Base-by-base conservation (phyloP, 129 eudicot genomes). In the Rutidosis leptorrhynchoides region DNA sequence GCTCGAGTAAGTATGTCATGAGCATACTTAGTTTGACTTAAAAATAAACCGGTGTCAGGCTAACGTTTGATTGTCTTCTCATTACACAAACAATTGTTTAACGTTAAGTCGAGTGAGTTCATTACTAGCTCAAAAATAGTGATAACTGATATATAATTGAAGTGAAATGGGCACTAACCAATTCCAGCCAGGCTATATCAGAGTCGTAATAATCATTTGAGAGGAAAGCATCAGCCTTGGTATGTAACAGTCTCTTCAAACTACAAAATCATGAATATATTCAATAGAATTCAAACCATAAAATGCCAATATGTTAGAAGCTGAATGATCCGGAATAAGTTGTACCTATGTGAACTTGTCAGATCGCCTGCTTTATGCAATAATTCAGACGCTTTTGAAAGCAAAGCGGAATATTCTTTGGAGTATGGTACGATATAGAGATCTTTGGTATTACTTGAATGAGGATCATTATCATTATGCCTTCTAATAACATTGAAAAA, bases 141-240 rank as follows among this genome's bases (percentile, higher is more conserved):
- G 1, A 65, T 4, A 19, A 48, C 2, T 12, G 24, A 45, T 30
- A 0, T 48, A 30, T 40, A 58, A 57, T 24, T 17, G 30, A n/a
- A 64, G 58, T 40, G 55, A 23, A 37, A 30, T 64, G 78, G 55
- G n/a, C 30, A 83, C 90, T 80, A 24, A 92, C 98, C 95, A 92
- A 72, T 65, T 92, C 90, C 95, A 92, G 79, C 98, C 98, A 92
- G 67, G 96, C 96, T 83, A 92, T 77, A 81, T 92, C 98, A 15
- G 98, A 92, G 65, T 92, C 95, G 74, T 83, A 88, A 71, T 92
- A 88, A 67, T 92, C 98, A 82, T 92, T 92, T 63, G 98, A 88
- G 37, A 79, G 81, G 75, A 92, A 88, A 35, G 98, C 96, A 81
- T 83, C 87, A 69, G 95, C 98, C 82, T 88, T 92, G 70, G 87